Evolutionary conservation across 345 rosid genomes (phyloP).

Genomic region (Euphorbia tirucalli): DNA sequence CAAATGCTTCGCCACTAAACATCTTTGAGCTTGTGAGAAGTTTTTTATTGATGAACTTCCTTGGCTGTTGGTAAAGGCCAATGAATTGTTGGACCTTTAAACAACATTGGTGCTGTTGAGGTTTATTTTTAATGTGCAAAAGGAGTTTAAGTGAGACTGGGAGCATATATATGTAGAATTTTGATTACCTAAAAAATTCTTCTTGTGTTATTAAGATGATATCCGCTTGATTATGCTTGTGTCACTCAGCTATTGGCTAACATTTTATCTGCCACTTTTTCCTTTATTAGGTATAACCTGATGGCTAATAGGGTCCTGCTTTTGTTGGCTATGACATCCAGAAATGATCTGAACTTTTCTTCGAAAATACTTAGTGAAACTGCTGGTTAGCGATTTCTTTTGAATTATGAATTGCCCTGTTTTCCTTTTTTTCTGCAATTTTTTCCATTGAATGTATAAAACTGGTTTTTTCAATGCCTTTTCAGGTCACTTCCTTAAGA

Average conservation of each 20-base stretch:
- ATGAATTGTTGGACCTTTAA: not conserved
- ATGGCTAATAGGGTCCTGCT: conserved; percentile 98
- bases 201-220: not conserved
- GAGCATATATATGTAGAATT: not conserved
- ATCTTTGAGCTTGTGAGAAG: conserved; percentile 12
- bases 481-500: conserved; percentile 93
- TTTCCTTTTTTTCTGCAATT: conserved; percentile 5
- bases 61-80: conserved; percentile 6
- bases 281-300: conserved; percentile 72
- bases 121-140: conserved; percentile 17
- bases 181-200: not conserved
- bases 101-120: conserved; percentile 1
- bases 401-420: conserved; percentile 1
- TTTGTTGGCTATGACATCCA: conserved; percentile 85
- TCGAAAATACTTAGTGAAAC: conserved; percentile 77
- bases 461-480: conserved; percentile 13
- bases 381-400: conserved; percentile 55
- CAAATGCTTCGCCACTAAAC: conserved; percentile 19
- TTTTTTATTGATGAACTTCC: not conserved
- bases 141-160: conserved; percentile 4
- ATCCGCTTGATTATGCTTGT: not conserved
- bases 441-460: not conserved
- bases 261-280: conserved; percentile 1
- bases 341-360: conserved; percentile 63
- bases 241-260: conserved; percentile 1